These are phyloP conservation scores for Populus tremula DNA, from an alignment of 345 rosid genomes.

Conservation along the genomic window DNA sequence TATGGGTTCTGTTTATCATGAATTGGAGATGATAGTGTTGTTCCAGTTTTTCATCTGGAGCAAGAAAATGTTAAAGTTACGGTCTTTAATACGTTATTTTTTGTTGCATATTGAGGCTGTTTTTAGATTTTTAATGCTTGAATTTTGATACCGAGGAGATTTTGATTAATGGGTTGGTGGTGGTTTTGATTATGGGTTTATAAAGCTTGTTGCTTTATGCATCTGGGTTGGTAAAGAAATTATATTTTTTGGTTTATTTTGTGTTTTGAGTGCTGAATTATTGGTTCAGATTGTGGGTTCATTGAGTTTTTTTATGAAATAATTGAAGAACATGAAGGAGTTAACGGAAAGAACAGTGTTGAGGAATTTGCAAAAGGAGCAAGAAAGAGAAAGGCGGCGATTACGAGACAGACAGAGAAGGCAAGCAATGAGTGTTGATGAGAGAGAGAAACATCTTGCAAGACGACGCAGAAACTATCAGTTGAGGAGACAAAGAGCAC, in stretches of 20 bases:
- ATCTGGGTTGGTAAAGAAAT: not conserved
- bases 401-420: conserved; percentile 78
- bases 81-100: not conserved
- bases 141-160: not conserved
- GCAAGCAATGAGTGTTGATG: conserved; percentile 81
- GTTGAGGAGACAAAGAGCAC: conserved; percentile 67
- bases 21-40: not conserved
- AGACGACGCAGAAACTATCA: conserved; percentile 85
- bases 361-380: conserved; percentile 56
- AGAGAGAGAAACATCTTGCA: conserved; percentile 87
- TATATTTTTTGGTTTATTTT: not conserved
- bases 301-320: not conserved
- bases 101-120: not conserved
- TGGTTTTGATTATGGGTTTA: not conserved
- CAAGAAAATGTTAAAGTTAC: not conserved
- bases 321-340: conserved; percentile 33
- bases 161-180: not conserved
- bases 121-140: not conserved
- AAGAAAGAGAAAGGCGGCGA: conserved; percentile 80
- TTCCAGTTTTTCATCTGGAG: not conserved
- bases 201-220: not conserved
- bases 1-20: not conserved
- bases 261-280: not conserved
- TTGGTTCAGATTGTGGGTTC: not conserved
- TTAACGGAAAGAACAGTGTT: conserved; percentile 37